Conservation (phyloP, 768 basidiomycete species). For the Calocybe cyanea region DNA sequence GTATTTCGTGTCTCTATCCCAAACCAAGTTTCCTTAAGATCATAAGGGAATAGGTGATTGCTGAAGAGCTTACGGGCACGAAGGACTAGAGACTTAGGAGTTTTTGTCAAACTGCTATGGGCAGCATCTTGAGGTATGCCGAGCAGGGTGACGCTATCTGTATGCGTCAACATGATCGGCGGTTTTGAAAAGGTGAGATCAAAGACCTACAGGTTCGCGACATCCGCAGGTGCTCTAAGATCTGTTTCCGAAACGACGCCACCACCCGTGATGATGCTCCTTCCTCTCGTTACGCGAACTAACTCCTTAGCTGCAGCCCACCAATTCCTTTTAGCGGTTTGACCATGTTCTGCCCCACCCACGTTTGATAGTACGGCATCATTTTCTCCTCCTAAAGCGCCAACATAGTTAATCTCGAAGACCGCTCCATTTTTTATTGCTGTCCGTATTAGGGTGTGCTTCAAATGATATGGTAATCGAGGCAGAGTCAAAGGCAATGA, state of each 20-base stretch:
- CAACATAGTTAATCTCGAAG: constrained; percentile 79
- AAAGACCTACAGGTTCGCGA: constrained; percentile 67
- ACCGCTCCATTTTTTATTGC: constrained; percentile 80
- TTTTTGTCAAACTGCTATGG: constrained; percentile 55
- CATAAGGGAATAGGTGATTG: background rate
- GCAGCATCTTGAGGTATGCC: constrained; percentile 68
- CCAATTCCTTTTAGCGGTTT: constrained; percentile 71
- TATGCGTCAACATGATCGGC: background rate
- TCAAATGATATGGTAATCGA: constrained; percentile 75
- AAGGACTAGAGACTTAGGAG: constrained; percentile 63
- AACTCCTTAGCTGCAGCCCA: constrained; percentile 79
- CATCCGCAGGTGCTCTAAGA: constrained; percentile 67
- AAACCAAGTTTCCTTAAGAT: background rate
- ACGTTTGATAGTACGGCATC: constrained; percentile 41
- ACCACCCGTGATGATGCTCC: constrained; percentile 67
- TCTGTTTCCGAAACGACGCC: constrained; percentile 61
- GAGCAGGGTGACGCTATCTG: constrained; percentile 56
- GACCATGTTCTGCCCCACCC: constrained; percentile 49
- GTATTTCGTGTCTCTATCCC: constrained; percentile 73
- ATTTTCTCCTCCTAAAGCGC: constrained; percentile 63
- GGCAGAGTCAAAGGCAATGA: constrained; percentile 74
- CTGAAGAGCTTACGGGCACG: constrained; percentile 61
- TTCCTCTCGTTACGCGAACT: constrained; percentile 76
- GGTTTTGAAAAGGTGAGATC: constrained; percentile 9
- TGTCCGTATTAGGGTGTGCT: constrained; percentile 77